Conservation (phyloP, 2,329 filamentous ascomycete genomes). For the Leptographium procerum region DNA sequence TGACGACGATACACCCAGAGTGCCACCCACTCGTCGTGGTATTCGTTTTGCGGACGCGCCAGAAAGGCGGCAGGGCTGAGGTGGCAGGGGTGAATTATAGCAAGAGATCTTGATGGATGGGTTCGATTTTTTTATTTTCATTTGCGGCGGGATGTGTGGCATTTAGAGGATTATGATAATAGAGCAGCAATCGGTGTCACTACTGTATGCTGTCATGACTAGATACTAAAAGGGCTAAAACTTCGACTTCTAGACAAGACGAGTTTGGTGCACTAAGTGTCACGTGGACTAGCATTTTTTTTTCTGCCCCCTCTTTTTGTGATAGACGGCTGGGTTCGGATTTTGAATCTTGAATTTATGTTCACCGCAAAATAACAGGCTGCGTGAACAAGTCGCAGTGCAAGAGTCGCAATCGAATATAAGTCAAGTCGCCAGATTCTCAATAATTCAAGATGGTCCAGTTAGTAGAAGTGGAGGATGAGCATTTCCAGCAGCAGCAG, state of each 20-base stretch:
- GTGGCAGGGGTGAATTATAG: neutral
- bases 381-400: neutral
- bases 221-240: too few relatives aligned
- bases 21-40: conserved; percentile 39
- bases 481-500: conserved; percentile 72
- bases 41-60: conserved; percentile 49
- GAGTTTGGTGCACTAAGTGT: neutral
- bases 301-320: neutral
- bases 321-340: neutral
- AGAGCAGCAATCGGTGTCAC: neutral
- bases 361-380: neutral
- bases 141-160: neutral
- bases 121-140: too few relatives aligned
- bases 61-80: conserved; percentile 1
- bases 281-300: neutral
- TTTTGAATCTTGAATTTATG: neutral
- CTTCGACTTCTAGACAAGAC: too few relatives aligned
- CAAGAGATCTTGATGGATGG: neutral
- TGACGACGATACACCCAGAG: conserved; percentile 45
- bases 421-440: neutral
- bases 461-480: conserved; percentile 92
- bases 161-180: neutral
- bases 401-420: neutral
- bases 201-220: neutral
- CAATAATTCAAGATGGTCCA: conserved; percentile 59